Evolutionary conservation across 768 basidiomycete genomes (phyloP).

Genomic region (Ramaria sp.): DNA sequence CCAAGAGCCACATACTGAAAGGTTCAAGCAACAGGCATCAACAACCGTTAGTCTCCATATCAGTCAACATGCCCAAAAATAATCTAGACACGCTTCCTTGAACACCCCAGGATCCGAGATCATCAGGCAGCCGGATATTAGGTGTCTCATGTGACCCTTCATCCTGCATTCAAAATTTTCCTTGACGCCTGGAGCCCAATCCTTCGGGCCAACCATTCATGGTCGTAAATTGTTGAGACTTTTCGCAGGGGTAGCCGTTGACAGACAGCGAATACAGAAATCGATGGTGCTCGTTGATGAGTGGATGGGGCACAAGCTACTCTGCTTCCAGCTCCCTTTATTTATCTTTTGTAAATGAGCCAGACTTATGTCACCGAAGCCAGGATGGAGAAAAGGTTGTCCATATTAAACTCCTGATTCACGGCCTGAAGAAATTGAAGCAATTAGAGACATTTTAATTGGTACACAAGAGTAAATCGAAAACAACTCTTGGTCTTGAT

Average conservation of each 20-base stretch:
- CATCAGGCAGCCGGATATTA: constrained; percentile 49
- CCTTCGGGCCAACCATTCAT: constrained; percentile 18
- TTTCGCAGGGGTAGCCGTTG: too few relatives aligned
- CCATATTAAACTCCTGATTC: too few relatives aligned
- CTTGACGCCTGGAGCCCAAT: constrained; percentile 30
- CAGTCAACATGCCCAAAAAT: constrained; percentile 27
- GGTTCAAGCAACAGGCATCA: constrained; percentile 31
- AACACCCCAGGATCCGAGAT: constrained; percentile 42
- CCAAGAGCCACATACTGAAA: constrained; percentile 36
- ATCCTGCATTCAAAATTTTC: constrained; percentile 46
- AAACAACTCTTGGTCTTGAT: constrained; percentile 29
- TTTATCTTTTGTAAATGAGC: too few relatives aligned
- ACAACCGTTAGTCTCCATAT: background rate
- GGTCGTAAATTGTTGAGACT: constrained; percentile 15
- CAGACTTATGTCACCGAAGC: too few relatives aligned
- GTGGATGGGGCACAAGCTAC: constrained; percentile 34
- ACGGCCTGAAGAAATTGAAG: too few relatives aligned
- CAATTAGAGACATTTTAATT: too few relatives aligned
- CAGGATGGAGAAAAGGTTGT: too few relatives aligned
- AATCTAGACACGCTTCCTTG: constrained; percentile 37
- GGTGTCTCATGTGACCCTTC: constrained; percentile 30
- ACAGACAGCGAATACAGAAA: constrained; percentile 15
- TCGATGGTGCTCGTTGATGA: constrained; percentile 33
- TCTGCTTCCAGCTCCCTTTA: constrained; percentile 27
- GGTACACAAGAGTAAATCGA: constrained; percentile 28